Evolutionary conservation across 2,329 filamentous ascomycete genomes (phyloP).

Genomic region (Pseudocercospora crystallina): DNA sequence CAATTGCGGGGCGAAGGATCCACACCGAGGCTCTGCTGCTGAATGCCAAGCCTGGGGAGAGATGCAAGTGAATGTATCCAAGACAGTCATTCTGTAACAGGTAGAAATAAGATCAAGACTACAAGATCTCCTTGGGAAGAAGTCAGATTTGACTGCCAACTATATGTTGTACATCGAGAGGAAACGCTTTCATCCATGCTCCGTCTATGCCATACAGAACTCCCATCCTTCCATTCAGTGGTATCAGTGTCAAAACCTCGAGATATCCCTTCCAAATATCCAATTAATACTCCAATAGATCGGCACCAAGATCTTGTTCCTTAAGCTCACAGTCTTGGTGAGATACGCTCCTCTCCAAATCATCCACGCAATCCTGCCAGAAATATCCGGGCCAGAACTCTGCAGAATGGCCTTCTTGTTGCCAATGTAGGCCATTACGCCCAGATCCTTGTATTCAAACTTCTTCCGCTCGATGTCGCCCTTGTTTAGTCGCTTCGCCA

Average conservation of each 20-base stretch:
- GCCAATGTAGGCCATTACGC: slow-evolving; percentile 76
- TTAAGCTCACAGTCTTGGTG: slow-evolving; percentile 67
- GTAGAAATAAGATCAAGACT: no score
- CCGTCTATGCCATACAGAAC: no score
- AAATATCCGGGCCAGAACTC: slow-evolving; percentile 59
- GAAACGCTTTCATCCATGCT: no score
- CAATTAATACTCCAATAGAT: slow-evolving; percentile 28
- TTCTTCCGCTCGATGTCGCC: slow-evolving; percentile 44
- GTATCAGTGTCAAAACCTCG: slow-evolving; percentile 14
- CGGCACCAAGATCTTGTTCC: slow-evolving; percentile 69
- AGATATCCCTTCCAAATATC: slow-evolving; percentile 25
- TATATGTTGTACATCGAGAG: no score
- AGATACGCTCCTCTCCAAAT: slow-evolving; percentile 65
- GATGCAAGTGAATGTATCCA: no score
- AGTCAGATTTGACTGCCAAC: no score
- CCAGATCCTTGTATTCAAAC: slow-evolving; percentile 69
- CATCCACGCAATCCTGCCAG: slow-evolving; percentile 49
- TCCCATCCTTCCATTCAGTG: no score
- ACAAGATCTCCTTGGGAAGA: no score
- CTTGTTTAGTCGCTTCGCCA: slow-evolving; percentile 66
- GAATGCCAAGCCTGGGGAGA: no score
- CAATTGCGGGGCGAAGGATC: not conserved
- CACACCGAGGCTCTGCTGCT: no score
- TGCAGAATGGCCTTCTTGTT: slow-evolving; percentile 73
- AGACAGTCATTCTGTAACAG: no score